These are phyloP conservation scores for Lipomyces lipofer DNA, from an alignment of 805 yeast species.

Conservation along the genomic window DNA sequence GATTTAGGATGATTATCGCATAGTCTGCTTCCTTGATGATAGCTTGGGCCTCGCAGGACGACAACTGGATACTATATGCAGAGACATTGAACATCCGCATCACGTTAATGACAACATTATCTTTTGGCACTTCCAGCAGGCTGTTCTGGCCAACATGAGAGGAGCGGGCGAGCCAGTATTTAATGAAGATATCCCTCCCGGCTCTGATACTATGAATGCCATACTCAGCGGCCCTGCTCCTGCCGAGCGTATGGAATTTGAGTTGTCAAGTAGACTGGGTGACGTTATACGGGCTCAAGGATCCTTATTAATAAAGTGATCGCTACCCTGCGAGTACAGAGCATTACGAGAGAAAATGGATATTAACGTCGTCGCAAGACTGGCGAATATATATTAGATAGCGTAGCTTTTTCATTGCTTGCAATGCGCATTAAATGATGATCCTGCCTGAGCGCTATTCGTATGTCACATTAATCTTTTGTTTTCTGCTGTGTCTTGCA, in stretches of 20 bases:
- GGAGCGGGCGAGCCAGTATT: not conserved
- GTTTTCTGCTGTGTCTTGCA: constrained; percentile 1
- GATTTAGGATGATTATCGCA: constrained; percentile 1
- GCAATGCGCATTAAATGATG: not conserved
- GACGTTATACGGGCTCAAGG: not conserved
- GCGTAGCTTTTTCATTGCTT: not conserved
- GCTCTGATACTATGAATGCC: constrained; percentile 1
- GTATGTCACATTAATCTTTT: not conserved
- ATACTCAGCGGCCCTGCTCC: not conserved
- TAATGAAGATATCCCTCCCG: constrained; percentile 1
- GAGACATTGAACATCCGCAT: not conserved
- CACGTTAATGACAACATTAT: not conserved
- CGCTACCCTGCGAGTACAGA: not conserved
- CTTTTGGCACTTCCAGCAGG: not conserved
- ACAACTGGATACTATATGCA: constrained; percentile 1
- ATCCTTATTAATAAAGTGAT: not conserved
- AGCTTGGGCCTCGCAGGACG: not conserved
- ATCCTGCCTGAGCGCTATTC: not conserved
- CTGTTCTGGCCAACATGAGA: not conserved
- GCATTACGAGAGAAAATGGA: not conserved
- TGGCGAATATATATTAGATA: not conserved
- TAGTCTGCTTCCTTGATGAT: constrained; percentile 1
- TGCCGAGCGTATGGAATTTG: constrained; percentile 1
- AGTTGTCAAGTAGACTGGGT: not conserved
- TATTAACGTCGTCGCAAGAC: not conserved